Evolutionary conservation across 2,329 filamentous ascomycete genomes (phyloP).

Genomic region (Thelonectria rubi): DNA sequence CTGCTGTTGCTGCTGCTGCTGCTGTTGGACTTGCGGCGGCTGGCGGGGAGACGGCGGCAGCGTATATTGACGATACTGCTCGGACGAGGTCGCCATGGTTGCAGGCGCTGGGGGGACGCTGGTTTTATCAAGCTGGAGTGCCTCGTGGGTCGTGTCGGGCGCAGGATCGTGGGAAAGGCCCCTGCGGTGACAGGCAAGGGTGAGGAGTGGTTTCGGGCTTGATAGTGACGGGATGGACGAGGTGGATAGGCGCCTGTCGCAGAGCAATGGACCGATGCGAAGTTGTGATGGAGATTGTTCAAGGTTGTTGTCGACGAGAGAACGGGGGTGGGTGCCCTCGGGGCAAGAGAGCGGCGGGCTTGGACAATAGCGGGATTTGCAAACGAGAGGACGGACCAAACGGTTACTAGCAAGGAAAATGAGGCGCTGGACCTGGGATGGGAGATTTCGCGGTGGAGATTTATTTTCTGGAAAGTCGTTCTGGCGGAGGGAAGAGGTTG

Average conservation of each 20-base stretch:
- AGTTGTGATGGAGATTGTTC: conserved; percentile 31
- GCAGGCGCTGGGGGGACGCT: conserved; percentile 42
- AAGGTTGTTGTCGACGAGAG: not conserved
- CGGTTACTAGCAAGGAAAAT: conserved; percentile 43
- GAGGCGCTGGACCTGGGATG: conserved; percentile 34
- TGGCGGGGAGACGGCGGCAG: conserved; percentile 33
- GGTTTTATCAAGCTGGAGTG: conserved; percentile 47
- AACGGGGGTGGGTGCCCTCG: not conserved
- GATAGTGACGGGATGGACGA: conserved; percentile 32
- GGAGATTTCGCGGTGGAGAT: conserved; percentile 45
- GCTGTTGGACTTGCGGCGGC: conserved; percentile 26
- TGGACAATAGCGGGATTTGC: conserved; percentile 22
- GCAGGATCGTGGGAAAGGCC: conserved; percentile 35
- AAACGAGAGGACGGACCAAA: conserved; percentile 36
- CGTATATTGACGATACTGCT: conserved; percentile 45
- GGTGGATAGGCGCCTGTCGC: conserved; percentile 30
- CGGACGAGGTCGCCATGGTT: conserved; percentile 49
- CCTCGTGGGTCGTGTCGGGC: conserved; percentile 32
- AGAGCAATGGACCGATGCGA: conserved; percentile 41
- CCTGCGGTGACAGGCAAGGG: conserved; percentile 35
- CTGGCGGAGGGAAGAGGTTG: conserved; percentile 40
- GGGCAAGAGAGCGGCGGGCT: conserved; percentile 21
- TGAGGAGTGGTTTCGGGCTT: conserved; percentile 28
- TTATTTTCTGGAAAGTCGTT: conserved; percentile 15
- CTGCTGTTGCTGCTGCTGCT: conserved; percentile 29